These are phyloP conservation scores for Echinosophora koreensis DNA, from an alignment of 306 rosid genomes.

Conservation along the genomic window DNA sequence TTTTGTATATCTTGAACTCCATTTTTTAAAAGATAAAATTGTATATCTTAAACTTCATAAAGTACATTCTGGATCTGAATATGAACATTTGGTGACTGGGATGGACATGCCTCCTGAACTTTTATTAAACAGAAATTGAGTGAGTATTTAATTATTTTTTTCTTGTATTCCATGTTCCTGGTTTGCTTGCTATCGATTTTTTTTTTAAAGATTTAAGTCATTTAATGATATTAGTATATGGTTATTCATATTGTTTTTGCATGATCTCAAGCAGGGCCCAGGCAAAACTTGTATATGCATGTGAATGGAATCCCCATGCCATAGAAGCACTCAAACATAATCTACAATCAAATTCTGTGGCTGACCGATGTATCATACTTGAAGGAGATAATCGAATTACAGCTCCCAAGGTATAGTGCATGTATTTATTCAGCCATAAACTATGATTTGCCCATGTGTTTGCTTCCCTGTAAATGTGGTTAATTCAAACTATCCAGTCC, in stretches of 20 bases:
- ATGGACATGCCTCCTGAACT: slow-evolving; percentile 14
- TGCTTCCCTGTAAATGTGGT: slow-evolving; percentile 1
- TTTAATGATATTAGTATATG: slow-evolving; percentile 7
- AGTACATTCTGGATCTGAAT: slow-evolving; percentile 27
- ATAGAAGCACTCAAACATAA: slow-evolving; percentile 79
- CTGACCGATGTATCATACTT: slow-evolving; percentile 74
- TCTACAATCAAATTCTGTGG: slow-evolving; percentile 72
- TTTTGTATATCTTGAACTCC: background rate
- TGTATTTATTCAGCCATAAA: slow-evolving; percentile 31
- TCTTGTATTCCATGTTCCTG: background rate
- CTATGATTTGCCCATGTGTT: slow-evolving; percentile 2
- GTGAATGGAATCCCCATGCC: slow-evolving; percentile 97
- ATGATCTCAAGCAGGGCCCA: slow-evolving; percentile 74
- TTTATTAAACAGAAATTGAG: background rate
- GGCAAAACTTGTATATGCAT: slow-evolving; percentile 85
- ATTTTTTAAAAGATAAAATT: background rate
- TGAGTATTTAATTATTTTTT: background rate
- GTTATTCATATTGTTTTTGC: slow-evolving; percentile 38
- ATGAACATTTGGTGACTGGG: slow-evolving; percentile 27
- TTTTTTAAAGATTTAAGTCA: slow-evolving; percentile 1
- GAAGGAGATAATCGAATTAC: slow-evolving; percentile 84
- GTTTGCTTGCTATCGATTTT: slow-evolving; percentile 36
- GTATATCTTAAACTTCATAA: background rate
- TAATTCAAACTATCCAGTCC: slow-evolving; percentile 15
- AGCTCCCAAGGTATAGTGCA: slow-evolving; percentile 77